These are phyloP conservation scores for Brassica carinata DNA, from an alignment of 345 rosid genomes.

Conservation along the genomic window DNA sequence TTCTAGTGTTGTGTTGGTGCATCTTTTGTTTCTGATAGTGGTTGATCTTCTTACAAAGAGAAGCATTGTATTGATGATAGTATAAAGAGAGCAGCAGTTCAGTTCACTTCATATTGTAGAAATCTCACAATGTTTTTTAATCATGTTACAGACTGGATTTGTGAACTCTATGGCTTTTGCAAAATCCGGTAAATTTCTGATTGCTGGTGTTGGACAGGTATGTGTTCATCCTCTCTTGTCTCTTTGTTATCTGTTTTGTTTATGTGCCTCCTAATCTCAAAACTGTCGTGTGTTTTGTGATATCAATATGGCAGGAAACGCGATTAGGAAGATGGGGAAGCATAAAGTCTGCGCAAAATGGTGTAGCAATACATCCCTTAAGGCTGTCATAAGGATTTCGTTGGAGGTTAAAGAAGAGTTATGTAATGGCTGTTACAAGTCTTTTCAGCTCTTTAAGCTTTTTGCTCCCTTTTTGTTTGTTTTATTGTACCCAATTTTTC, in stretches of 20 bases:
- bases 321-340: slow-evolving; percentile 95
- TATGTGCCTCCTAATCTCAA: slow-evolving; percentile 8
- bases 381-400: slow-evolving; percentile 48
- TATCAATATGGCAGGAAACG: slow-evolving; percentile 62
- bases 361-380: slow-evolving; percentile 74
- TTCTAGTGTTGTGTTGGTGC: background rate
- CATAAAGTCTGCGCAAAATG: slow-evolving; percentile 60
- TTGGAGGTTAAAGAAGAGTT: slow-evolving; percentile 2
- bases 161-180: slow-evolving; percentile 93
- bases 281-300: slow-evolving; percentile 1
- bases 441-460: slow-evolving; percentile 6
- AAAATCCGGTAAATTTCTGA: slow-evolving; percentile 78
- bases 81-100: background rate
- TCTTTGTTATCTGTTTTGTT: background rate
- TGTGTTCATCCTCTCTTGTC: background rate
- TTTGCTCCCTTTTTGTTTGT: slow-evolving; percentile 21
- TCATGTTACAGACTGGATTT: slow-evolving; percentile 71
- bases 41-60: background rate
- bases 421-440: slow-evolving; percentile 19
- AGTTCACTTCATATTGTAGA: background rate
- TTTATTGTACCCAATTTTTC: slow-evolving; percentile 17
- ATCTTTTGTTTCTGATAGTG: background rate
- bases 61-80: background rate
- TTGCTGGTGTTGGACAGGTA: slow-evolving; percentile 95
- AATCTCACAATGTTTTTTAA: slow-evolving; percentile 24